Evolutionary conservation across 1,284 basidiomycete species (phyloP).

Genomic region (Apiotrichum akiyoshidainum): DNA sequence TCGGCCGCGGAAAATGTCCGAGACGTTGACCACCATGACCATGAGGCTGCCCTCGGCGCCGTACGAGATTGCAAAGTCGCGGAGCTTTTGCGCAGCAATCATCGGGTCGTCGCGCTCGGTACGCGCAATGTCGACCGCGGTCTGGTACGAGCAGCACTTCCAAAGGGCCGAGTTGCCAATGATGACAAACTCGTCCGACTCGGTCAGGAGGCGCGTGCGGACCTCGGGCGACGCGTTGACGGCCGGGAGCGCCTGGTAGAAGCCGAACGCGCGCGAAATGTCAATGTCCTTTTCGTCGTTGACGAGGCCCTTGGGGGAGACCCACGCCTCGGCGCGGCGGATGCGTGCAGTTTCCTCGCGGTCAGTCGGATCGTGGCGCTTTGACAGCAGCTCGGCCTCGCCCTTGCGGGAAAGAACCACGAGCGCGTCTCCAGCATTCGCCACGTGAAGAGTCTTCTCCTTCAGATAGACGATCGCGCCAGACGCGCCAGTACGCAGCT

Average conservation of each 20-base stretch:
- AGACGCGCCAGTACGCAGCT: constrained; percentile 72
- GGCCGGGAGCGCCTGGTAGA: constrained; percentile 84
- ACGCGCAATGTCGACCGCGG: constrained; percentile 93
- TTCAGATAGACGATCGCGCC: constrained; percentile 84
- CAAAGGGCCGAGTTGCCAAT: constrained; percentile 90
- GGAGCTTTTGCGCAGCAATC: constrained; percentile 94
- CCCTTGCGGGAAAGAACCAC: constrained; percentile 84
- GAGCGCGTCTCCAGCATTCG: constrained; percentile 84
- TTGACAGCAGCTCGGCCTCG: constrained; percentile 70
- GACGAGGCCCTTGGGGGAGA: constrained; percentile 87
- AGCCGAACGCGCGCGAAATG: constrained; percentile 89
- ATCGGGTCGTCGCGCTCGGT: constrained; percentile 82
- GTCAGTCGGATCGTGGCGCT: constrained; percentile 87
- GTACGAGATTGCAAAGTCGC: constrained; percentile 96
- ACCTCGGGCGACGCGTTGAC: constrained; percentile 87
- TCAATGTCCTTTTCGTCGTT: constrained; percentile 79
- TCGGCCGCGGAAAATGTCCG: constrained; percentile 66
- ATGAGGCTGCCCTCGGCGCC: constrained; percentile 91
- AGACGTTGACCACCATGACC: constrained; percentile 94
- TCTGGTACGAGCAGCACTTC: constrained; percentile 93
- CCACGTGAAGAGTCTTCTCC: constrained; percentile 78
- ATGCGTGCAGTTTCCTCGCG: constrained; percentile 80
- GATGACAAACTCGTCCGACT: constrained; percentile 94
- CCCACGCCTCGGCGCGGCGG: constrained; percentile 89
- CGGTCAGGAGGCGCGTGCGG: constrained; percentile 65